These are phyloP conservation scores for Harringtonia aguacate DNA, from an alignment of 2,329 filamentous ascomycete genomes.

Conservation along the genomic window DNA sequence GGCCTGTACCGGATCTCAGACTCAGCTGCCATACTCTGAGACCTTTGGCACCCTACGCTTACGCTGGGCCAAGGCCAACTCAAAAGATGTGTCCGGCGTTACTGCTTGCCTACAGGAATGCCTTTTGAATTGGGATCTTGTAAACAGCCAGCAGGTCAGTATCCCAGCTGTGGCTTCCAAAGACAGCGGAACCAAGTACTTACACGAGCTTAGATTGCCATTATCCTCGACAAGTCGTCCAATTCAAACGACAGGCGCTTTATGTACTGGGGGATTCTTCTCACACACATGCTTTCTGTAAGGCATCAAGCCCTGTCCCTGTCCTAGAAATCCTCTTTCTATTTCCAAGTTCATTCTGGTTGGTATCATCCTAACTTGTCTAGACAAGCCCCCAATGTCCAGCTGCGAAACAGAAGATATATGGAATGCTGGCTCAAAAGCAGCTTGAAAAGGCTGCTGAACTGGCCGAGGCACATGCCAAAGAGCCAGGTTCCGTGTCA, in stretches of 20 bases:
- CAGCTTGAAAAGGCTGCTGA: slow-evolving; percentile 34
- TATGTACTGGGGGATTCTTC: slow-evolving; percentile 44
- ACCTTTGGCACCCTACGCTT: slow-evolving; percentile 39
- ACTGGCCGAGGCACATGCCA: slow-evolving; percentile 14
- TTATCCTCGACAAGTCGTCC: slow-evolving; percentile 38
- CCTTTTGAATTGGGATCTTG: slow-evolving; percentile 42
- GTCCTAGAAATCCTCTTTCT: neutral
- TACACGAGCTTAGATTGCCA: slow-evolving; percentile 34
- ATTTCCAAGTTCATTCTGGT: too few species aligned
- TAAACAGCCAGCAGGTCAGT: slow-evolving; percentile 45
- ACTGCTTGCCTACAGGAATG: slow-evolving; percentile 40
- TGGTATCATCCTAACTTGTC: slow-evolving; percentile 11
- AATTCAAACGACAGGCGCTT: slow-evolving; percentile 33
- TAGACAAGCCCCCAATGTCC: slow-evolving; percentile 36
- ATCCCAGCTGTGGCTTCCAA: too few species aligned
- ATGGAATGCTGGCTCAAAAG: slow-evolving; percentile 37
- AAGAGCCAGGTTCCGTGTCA: neutral
- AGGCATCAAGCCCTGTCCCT: slow-evolving; percentile 12
- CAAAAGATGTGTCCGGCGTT: slow-evolving; percentile 27
- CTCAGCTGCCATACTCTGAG: slow-evolving; percentile 27
- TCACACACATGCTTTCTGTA: slow-evolving; percentile 43
- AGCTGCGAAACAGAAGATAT: slow-evolving; percentile 38
- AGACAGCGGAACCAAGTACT: too few species aligned
- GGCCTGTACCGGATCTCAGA: slow-evolving; percentile 26
- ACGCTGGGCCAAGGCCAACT: slow-evolving; percentile 41